Percentiles rank a stretch among this genome's conserved stretches.
Evolutionary conservation across 208 protist genomes (phyloP).

Genomic region (Leishmania braziliensis): DNA sequence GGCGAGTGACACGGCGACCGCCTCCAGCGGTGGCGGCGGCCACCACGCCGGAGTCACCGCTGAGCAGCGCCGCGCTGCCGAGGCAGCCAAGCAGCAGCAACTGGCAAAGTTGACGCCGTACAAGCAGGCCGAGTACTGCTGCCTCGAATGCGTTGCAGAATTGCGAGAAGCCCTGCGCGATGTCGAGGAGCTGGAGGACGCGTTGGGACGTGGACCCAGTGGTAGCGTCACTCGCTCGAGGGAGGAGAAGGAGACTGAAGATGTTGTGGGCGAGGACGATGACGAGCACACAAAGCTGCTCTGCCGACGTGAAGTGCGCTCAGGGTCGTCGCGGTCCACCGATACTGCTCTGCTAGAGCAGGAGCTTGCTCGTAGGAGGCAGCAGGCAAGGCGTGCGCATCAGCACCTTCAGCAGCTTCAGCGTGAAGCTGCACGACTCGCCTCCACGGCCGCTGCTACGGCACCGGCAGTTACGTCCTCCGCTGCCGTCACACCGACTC

Average conservation of each 20-base stretch:
- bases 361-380: slow-evolving; percentile 26
- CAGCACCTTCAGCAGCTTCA: slow-evolving; percentile 38
- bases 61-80: slow-evolving; percentile 14
- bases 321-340: background rate
- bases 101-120: slow-evolving; percentile 45
- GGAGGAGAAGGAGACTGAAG: slow-evolving; percentile 7
- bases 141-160: slow-evolving; percentile 47
- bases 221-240: background rate
- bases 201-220: background rate
- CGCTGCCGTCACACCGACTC: background rate
- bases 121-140: slow-evolving; percentile 57
- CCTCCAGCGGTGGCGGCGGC: background rate
- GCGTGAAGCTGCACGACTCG: slow-evolving; percentile 36
- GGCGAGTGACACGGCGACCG: background rate
- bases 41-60: background rate
- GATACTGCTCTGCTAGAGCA: slow-evolving; percentile 23
- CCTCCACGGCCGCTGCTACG: background rate
- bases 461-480: background rate
- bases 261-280: background rate
- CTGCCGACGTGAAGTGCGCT: slow-evolving; percentile 3
- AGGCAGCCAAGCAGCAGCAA: slow-evolving; percentile 18
- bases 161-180: slow-evolving; percentile 41
- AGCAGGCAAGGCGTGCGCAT: slow-evolving; percentile 25
- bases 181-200: slow-evolving; percentile 25
- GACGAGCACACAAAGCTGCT: slow-evolving; percentile 20